Conservation (phyloP, 1,139 yeast genomes). For the Saccharomyces pastorianus region DNA sequence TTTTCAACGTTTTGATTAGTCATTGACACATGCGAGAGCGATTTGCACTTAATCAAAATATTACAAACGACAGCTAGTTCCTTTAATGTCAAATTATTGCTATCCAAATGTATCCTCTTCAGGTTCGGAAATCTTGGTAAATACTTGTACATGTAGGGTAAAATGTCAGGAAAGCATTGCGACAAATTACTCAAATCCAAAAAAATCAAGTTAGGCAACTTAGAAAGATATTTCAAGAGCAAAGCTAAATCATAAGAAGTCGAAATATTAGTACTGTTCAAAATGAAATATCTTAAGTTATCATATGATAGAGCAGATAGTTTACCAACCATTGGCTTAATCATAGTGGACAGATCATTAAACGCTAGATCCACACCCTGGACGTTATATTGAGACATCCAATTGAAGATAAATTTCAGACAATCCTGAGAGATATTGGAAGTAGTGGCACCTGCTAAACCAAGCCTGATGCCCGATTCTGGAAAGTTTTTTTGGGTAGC, state of each 20-base stretch:
- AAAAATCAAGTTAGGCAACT: constrained; percentile 52
- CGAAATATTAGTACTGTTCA: constrained; percentile 57
- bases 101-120: constrained; percentile 70
- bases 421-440: constrained; percentile 46
- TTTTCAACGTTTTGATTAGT: constrained; percentile 21
- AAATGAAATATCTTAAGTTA: constrained; percentile 46
- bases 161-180: constrained; percentile 61
- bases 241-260: constrained; percentile 48
- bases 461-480: constrained; percentile 6
- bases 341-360: constrained; percentile 56
- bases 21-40: constrained; percentile 63
- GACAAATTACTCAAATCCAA: constrained; percentile 73
- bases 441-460: constrained; percentile 4
- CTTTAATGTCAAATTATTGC: constrained; percentile 54
- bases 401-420: constrained; percentile 46
- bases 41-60: constrained; percentile 56
- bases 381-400: constrained; percentile 54
- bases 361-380: constrained; percentile 82
- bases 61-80: constrained; percentile 51
- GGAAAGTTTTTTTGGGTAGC: constrained; percentile 25
- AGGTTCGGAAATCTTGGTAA: constrained; percentile 60
- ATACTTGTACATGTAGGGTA: constrained; percentile 52
- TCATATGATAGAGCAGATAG: constrained; percentile 19
- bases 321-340: constrained; percentile 35
- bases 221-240: constrained; percentile 43